phyloP scores from a whole-genome alignment of 31 red algal species.

The Porphyra umbilicalis region DNA sequence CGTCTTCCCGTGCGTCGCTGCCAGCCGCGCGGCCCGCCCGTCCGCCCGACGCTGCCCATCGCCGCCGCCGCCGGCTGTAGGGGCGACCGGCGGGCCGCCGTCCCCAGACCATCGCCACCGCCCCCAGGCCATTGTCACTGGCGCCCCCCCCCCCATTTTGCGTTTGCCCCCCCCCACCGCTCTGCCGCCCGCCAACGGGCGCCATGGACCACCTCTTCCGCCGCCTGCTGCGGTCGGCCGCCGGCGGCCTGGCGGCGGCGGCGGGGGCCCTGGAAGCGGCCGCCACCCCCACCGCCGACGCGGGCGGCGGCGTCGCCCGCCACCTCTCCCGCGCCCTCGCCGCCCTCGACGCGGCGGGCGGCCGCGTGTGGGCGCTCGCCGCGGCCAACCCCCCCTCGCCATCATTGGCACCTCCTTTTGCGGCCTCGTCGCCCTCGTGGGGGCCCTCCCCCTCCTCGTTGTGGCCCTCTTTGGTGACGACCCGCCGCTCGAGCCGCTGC shows the following conservation, averaged over 20 bases:
- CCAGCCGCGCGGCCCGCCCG: too few relatives aligned
- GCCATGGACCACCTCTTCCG: not conserved
- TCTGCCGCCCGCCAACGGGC: not conserved
- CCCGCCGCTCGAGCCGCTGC: not conserved
- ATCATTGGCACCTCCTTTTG: not conserved
- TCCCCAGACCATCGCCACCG: too few relatives aligned
- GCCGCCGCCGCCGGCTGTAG: too few relatives aligned
- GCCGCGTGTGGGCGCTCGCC: too few relatives aligned
- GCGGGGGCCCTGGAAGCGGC: not conserved
- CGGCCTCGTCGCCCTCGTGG: not conserved
- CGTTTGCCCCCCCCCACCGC: too few relatives aligned
- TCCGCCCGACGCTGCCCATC: too few relatives aligned
- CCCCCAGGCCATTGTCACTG: too few relatives aligned
- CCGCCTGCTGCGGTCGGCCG: not conserved
- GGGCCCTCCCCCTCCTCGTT: not conserved
- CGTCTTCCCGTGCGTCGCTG: too few relatives aligned
- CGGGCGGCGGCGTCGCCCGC: not conserved
- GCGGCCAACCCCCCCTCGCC: too few relatives aligned
- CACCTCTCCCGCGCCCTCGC: not conserved
- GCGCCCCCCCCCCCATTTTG: too few relatives aligned
- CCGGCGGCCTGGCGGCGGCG: not conserved
- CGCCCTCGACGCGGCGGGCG: not conserved
- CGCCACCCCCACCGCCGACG: not conserved
- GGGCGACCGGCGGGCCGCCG: too few relatives aligned
- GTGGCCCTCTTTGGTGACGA: not conserved